phyloP scores from a whole-genome alignment of 2,329 filamentous ascomycete genomes.

The Pseudocercospora macadamiae region DNA sequence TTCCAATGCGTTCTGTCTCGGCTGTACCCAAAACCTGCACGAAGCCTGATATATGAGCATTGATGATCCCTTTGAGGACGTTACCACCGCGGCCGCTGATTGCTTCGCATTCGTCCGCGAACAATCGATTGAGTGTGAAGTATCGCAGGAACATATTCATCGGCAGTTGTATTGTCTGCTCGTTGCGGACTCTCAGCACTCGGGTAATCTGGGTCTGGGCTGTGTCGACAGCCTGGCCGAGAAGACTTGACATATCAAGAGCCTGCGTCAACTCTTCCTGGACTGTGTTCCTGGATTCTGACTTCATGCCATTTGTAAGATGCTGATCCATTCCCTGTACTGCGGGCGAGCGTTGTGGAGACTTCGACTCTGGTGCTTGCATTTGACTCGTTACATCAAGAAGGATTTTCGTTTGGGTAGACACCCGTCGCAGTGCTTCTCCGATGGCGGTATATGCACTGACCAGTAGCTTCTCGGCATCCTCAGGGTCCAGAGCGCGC shows the following conservation, averaged over 20 bases:
- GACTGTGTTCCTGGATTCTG: constrained; percentile 30
- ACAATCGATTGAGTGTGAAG: constrained; percentile 79
- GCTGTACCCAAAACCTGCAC: constrained; percentile 70
- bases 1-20: constrained; percentile 74
- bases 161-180: constrained; percentile 70
- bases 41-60: constrained; percentile 80
- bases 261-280: constrained; percentile 78
- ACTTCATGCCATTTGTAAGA: constrained; percentile 30
- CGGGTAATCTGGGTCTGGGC: constrained; percentile 75
- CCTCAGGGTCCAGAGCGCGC: constrained; percentile 76
- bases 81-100: constrained; percentile 78
- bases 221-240: constrained; percentile 79
- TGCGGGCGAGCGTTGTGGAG: constrained; percentile 49
- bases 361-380: constrained; percentile 45
- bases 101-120: constrained; percentile 84
- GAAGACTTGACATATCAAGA: constrained; percentile 74
- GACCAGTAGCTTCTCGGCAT: constrained; percentile 80
- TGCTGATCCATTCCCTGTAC: constrained; percentile 48
- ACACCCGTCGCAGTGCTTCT: constrained; percentile 81
- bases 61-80: constrained; percentile 76
- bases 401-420: constrained; percentile 91
- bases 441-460: constrained; percentile 86
- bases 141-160: constrained; percentile 76
- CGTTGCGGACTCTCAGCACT: constrained; percentile 74
- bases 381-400: constrained; percentile 86